A percentile compares a stretch with the other conserved stretches of the same genome.
phyloP scores from a whole-genome alignment of 768 basidiomycete species.

The Calocera viscosa region DNA sequence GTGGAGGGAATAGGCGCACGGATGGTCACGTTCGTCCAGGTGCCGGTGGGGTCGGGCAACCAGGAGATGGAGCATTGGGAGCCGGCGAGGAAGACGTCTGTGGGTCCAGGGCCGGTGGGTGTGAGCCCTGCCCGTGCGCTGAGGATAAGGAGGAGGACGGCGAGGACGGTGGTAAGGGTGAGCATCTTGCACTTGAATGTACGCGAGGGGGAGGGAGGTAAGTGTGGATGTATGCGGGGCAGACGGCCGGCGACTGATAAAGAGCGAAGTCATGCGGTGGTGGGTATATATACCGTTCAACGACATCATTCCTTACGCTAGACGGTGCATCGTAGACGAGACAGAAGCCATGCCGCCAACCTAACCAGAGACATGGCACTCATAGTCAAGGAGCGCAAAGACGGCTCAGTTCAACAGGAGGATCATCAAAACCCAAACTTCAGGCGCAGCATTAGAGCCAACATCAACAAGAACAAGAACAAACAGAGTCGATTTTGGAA shows the following conservation, averaged over 20 bases:
- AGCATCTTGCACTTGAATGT: neutral
- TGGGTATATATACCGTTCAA: too few species aligned
- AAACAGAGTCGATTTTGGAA: too few species aligned
- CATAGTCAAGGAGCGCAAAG: too few species aligned
- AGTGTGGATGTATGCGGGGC: neutral
- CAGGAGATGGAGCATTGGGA: constrained; percentile 29
- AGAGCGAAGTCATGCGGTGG: too few species aligned
- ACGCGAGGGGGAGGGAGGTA: neutral
- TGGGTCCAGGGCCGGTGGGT: constrained; percentile 33
- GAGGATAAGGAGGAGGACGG: neutral
- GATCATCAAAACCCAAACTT: too few species aligned
- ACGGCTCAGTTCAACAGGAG: too few species aligned
- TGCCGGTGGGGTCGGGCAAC: constrained; percentile 24
- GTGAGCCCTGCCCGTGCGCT: constrained; percentile 15
- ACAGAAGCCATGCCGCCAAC: too few species aligned
- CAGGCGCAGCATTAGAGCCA: too few species aligned
- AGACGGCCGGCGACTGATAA: constrained; percentile 1
- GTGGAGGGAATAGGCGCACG: constrained; percentile 20
- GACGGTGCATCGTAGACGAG: too few species aligned
- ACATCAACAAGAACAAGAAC: too few species aligned
- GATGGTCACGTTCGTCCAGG: constrained; percentile 32
- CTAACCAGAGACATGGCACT: too few species aligned
- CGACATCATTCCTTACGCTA: too few species aligned
- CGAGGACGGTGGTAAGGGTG: neutral
- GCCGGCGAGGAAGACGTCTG: constrained; percentile 27